A percentile compares a stretch with the other conserved stretches of the same genome.
Evolutionary conservation across 352 stramenopile species (phyloP).

Genomic region (Phytopythium cucurbitacearum): DNA sequence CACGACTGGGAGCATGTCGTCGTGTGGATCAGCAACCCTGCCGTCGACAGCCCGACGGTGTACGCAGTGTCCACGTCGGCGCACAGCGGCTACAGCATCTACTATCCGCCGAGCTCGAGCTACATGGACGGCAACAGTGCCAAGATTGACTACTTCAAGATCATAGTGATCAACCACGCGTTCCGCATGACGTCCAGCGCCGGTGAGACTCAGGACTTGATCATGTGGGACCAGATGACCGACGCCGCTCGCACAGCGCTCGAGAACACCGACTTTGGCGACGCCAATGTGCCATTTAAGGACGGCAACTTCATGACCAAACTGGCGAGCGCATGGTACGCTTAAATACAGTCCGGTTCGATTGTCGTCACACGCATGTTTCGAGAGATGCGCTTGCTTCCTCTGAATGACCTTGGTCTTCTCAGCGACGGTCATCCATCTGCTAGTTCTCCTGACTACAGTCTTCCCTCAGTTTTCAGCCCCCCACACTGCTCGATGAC

Average conservation of each 20-base stretch:
- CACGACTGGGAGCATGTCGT: slow-evolving; percentile 34
- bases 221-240: slow-evolving; percentile 21
- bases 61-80: slow-evolving; percentile 16
- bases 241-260: slow-evolving; percentile 12
- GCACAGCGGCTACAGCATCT: slow-evolving; percentile 21
- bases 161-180: slow-evolving; percentile 16
- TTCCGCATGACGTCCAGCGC: slow-evolving; percentile 10
- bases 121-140: slow-evolving; percentile 15
- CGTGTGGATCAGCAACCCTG: slow-evolving; percentile 32
- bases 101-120: slow-evolving; percentile 14
- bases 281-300: slow-evolving; percentile 23
- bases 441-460: no score
- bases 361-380: no score
- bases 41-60: slow-evolving; percentile 14
- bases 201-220: slow-evolving; percentile 18
- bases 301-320: slow-evolving; percentile 23
- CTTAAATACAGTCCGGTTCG: slow-evolving; percentile 4
- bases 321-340: slow-evolving; percentile 17
- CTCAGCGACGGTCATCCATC: no score
- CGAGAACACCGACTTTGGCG: slow-evolving; percentile 19
- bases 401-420: no score
- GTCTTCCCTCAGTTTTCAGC: no score
- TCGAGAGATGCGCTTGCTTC: no score
- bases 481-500: no score
- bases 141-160: slow-evolving; percentile 21